phyloP scores from a whole-genome alignment of 345 rosid species.

The Murraya koenigii region DNA sequence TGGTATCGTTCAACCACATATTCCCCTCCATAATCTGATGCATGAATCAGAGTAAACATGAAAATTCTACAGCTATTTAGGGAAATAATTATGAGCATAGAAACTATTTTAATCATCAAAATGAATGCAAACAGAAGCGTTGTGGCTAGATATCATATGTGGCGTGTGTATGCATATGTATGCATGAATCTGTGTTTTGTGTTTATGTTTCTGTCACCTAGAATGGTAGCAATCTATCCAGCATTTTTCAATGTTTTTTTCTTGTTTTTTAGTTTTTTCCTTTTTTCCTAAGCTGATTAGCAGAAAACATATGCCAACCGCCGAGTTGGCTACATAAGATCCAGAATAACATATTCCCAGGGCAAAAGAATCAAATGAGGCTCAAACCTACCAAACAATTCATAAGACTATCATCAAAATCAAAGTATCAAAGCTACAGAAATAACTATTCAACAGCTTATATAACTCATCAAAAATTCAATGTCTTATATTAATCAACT shows the following conservation, averaged over 20 bases:
- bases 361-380: not conserved
- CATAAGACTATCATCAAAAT: not conserved
- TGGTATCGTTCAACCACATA: constrained; percentile 89
- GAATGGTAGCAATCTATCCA: not conserved
- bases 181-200: not conserved
- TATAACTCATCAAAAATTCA: not conserved
- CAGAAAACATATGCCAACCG: not conserved
- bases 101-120: not conserved
- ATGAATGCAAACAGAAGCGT: not conserved
- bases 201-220: not conserved
- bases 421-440: not conserved
- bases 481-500: not conserved
- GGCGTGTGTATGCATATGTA: not conserved
- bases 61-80: not conserved
- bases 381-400: not conserved
- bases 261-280: rapidly evolving
- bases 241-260: not conserved
- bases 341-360: not conserved
- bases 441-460: not conserved
- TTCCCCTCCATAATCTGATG: constrained; percentile 89
- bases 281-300: not conserved
- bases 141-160: constrained; percentile 1
- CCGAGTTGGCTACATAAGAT: not conserved
- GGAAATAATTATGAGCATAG: not conserved
- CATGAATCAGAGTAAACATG: constrained; percentile 8